A percentile compares a stretch with the other conserved stretches of the same genome.
Evolutionary conservation across 1,284 basidiomycete species (phyloP).

Genomic region (Fomitopsis betulina): DNA sequence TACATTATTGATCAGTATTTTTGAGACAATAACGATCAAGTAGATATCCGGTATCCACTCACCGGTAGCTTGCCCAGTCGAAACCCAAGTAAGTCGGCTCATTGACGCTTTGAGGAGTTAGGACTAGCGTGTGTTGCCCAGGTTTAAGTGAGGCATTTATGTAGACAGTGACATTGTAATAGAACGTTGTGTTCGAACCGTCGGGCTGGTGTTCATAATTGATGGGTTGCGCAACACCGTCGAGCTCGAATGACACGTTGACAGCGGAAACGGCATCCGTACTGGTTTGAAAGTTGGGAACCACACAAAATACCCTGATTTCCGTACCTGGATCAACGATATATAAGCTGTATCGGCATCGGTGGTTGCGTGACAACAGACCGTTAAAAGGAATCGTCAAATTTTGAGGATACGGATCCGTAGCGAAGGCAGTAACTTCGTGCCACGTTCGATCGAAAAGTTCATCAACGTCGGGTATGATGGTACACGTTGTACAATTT

Average conservation of each 20-base stretch:
- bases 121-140: slow-evolving; percentile 22
- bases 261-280: slow-evolving; percentile 17
- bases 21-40: not conserved
- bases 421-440: not conserved
- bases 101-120: slow-evolving; percentile 2
- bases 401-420: not conserved
- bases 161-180: slow-evolving; percentile 25
- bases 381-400: not conserved
- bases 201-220: slow-evolving; percentile 18
- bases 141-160: slow-evolving; percentile 16
- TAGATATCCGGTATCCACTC: not conserved
- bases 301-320: slow-evolving; percentile 24
- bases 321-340: not conserved
- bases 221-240: slow-evolving; percentile 12
- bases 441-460: slow-evolving; percentile 1
- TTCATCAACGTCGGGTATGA: not conserved
- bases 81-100: not conserved
- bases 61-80: slow-evolving; percentile 1
- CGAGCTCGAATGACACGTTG: slow-evolving; percentile 24
- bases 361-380: not conserved
- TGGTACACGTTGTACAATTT: not conserved
- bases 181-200: slow-evolving; percentile 7
- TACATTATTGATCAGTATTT: not conserved
- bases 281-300: slow-evolving; percentile 10
- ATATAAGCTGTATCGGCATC: not conserved